Conservation (phyloP, 208 protist species). For the Leishmania lainsoni region DNA sequence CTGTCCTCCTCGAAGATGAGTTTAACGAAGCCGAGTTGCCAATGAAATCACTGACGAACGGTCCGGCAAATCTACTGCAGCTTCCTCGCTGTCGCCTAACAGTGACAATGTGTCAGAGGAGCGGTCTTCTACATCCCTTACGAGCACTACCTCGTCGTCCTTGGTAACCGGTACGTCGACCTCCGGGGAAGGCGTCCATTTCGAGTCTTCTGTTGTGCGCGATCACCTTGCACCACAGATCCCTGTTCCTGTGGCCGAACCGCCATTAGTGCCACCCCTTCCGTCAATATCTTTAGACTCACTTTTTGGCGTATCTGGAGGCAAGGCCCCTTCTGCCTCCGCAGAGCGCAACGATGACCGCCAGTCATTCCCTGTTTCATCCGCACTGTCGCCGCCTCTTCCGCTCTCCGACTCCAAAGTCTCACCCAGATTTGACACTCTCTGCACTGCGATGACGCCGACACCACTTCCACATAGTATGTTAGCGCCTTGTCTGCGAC, state of each 20-base stretch:
- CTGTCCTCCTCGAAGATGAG: background rate
- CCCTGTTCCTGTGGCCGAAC: background rate
- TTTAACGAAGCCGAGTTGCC: background rate
- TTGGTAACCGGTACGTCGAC: background rate
- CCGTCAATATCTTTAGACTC: conserved; percentile 17
- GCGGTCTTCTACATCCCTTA: background rate
- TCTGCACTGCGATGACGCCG: background rate
- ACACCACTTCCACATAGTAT: background rate
- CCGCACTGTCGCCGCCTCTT: background rate
- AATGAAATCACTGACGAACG: background rate
- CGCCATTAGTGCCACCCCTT: background rate
- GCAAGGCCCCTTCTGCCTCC: background rate
- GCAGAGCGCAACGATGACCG: background rate
- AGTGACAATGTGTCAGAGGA: background rate
- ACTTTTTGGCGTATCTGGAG: conserved; percentile 7
- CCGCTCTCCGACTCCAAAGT: background rate
- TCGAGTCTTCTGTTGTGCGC: background rate
- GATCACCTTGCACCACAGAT: background rate
- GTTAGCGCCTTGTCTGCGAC: background rate
- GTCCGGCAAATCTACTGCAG: background rate
- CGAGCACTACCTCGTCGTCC: background rate
- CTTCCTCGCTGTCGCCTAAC: background rate
- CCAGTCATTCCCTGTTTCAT: background rate
- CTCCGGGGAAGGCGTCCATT: background rate
- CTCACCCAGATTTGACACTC: background rate